Conservation (phyloP, 208 protist genomes). For the Crithidia bombi region DNA sequence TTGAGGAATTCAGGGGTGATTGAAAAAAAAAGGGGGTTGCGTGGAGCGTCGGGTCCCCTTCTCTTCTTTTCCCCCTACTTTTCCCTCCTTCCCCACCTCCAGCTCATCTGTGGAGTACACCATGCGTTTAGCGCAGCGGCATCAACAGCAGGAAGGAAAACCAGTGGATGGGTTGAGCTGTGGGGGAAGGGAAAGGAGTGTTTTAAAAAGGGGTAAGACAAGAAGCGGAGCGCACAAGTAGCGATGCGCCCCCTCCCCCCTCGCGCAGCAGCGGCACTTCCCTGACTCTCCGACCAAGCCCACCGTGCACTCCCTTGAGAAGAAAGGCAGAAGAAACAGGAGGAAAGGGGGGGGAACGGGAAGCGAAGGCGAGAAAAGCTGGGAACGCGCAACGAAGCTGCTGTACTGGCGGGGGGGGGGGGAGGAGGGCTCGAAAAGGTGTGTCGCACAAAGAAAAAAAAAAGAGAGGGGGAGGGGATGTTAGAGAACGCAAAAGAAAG, state of each 20-base stretch:
- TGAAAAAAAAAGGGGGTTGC: background rate
- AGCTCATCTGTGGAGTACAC: background rate
- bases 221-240: background rate
- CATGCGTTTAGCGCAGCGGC: no score
- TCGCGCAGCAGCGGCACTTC: background rate
- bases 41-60: background rate
- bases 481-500: conserved; percentile 1
- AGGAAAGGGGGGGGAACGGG: no score
- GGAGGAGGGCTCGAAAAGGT: conserved; percentile 9
- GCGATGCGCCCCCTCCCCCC: background rate
- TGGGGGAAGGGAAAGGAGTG: background rate
- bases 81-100: background rate
- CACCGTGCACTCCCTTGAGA: background rate
- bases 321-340: background rate
- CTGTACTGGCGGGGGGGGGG: background rate
- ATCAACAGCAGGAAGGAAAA: background rate
- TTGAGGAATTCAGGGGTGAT: no score
- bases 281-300: background rate
- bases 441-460: conserved; percentile 26
- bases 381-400: no score
- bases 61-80: background rate
- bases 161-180: background rate
- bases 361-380: background rate
- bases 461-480: background rate
- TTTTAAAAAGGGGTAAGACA: background rate